phyloP scores from a whole-genome alignment of 176 grass and related monocot genomes.

The Poa annua region DNA sequence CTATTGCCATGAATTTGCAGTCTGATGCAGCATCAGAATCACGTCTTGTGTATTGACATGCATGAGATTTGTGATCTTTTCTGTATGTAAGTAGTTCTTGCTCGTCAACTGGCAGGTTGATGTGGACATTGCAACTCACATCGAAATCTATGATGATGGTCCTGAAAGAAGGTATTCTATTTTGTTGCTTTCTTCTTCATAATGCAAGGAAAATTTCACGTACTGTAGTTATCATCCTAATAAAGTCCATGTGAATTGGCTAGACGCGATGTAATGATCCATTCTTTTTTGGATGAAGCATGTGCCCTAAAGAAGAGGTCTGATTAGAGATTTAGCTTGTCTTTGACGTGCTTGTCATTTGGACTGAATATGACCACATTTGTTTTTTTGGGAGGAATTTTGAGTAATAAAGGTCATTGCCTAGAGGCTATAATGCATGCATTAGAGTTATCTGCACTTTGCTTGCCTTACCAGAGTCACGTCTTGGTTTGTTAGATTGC shows the following conservation, averaged over 20 bases:
- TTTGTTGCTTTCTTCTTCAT: constrained; percentile 26
- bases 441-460: neutral
- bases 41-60: neutral
- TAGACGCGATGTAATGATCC: constrained; percentile 24
- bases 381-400: neutral
- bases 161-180: constrained; percentile 81
- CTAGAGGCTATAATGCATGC: neutral
- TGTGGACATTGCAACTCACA: constrained; percentile 96
- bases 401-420: constrained; percentile 31
- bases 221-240: constrained; percentile 10
- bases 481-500: constrained; percentile 26
- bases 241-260: neutral
- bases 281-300: neutral
- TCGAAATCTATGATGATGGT: constrained; percentile 81
- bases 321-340: neutral
- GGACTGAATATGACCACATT: neutral
- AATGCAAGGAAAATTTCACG: constrained; percentile 9
- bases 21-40: constrained; percentile 7
- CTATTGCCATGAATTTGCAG: constrained; percentile 6
- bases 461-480: neutral
- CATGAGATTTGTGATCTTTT: neutral
- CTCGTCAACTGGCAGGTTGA: constrained; percentile 64
- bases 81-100: constrained; percentile 40
- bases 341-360: constrained; percentile 5
- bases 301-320: constrained; percentile 16